phyloP scores from a whole-genome alignment of 345 rosid genomes.

The Gossypium herbaceum region DNA sequence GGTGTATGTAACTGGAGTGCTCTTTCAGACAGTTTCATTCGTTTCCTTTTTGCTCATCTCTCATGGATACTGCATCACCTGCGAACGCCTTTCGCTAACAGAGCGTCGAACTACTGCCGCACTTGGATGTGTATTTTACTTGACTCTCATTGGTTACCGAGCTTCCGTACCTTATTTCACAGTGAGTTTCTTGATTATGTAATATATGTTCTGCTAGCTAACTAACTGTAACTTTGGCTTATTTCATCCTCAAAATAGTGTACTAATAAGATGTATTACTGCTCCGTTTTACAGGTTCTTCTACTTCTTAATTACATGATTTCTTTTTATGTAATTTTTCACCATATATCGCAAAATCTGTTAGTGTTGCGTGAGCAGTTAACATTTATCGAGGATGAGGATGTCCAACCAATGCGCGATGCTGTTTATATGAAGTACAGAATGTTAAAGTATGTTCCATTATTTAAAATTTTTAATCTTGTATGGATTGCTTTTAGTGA shows the following conservation, averaged over 20 bases:
- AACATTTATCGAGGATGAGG: constrained; percentile 73
- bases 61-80: constrained; percentile 86
- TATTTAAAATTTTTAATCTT: not conserved
- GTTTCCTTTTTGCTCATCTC: constrained; percentile 88
- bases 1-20: constrained; percentile 85
- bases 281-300: constrained; percentile 51
- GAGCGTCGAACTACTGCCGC: constrained; percentile 85
- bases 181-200: constrained; percentile 37
- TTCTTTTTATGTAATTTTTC: constrained; percentile 77
- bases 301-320: constrained; percentile 72
- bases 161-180: constrained; percentile 92
- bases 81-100: constrained; percentile 69
- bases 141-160: constrained; percentile 89
- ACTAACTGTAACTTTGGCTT: not conserved
- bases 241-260: constrained; percentile 10
- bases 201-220: not conserved
- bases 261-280: constrained; percentile 10
- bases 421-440: constrained; percentile 70
- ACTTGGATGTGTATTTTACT: constrained; percentile 73
- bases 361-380: constrained; percentile 61
- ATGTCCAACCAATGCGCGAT: constrained; percentile 75
- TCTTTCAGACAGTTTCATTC: constrained; percentile 86
- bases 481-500: not conserved
- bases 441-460: constrained; percentile 74
- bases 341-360: constrained; percentile 74